Conservation (phyloP, 164 flowering plant genomes). For the Annona cherimola region DNA sequence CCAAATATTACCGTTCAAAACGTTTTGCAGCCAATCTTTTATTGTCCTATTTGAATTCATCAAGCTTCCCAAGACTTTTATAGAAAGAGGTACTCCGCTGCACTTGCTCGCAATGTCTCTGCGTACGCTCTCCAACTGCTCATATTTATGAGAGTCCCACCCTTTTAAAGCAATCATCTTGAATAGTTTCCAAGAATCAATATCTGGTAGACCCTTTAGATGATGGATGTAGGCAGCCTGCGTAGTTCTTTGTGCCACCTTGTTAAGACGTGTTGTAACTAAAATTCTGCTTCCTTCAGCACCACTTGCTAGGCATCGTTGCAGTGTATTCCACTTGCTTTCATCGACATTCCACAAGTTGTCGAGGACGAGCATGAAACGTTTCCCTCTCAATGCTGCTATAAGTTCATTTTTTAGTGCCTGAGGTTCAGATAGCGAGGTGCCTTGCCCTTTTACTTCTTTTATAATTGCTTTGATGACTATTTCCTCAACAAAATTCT, state of each 20-base stretch:
- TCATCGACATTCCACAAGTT: slow-evolving; percentile 7
- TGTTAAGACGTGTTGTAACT: slow-evolving; percentile 6
- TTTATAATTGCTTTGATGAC: not conserved
- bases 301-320: not conserved
- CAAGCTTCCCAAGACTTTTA: not conserved
- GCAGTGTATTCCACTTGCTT: slow-evolving; percentile 5
- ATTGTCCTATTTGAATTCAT: not conserved
- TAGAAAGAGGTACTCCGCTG: not conserved
- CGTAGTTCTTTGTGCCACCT: not conserved
- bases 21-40: slow-evolving; percentile 6
- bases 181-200: slow-evolving; percentile 3
- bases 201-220: not conserved
- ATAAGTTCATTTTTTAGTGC: not conserved
- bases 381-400: not conserved
- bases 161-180: not conserved
- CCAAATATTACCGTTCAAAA: slow-evolving; percentile 11
- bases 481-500: not conserved
- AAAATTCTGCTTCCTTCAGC: slow-evolving; percentile 2
- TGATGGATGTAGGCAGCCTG: too few relatives aligned
- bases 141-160: not conserved
- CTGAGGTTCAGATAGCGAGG: not conserved
- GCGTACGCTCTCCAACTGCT: not conserved
- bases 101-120: not conserved
- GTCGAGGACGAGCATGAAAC: slow-evolving; percentile 11
- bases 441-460: not conserved